Evolutionary conservation across 257 asterid genomes (phyloP).

Genomic region (Perilla frutescens): DNA sequence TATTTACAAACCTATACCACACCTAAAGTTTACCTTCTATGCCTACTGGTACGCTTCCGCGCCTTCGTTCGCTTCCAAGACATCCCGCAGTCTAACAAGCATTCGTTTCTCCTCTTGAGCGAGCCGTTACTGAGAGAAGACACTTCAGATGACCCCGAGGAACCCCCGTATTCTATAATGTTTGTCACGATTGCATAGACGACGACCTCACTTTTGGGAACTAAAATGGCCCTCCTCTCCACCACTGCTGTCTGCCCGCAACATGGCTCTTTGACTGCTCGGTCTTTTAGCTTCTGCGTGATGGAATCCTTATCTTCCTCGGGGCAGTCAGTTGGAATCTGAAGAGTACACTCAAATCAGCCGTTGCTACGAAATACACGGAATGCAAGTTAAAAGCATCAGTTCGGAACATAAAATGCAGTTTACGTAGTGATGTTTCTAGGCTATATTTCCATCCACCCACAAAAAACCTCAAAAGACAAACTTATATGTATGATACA

Average conservation of each 20-base stretch:
- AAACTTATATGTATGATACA: no score
- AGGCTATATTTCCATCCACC: background rate
- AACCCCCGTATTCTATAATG: slow-evolving; percentile 51
- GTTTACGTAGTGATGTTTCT: background rate
- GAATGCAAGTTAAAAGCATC: no score
- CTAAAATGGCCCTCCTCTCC: slow-evolving; percentile 55
- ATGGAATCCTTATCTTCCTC: slow-evolving; percentile 60
- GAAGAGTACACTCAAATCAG: slow-evolving; percentile 29
- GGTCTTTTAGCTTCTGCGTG: slow-evolving; percentile 60
- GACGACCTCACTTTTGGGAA: slow-evolving; percentile 61
- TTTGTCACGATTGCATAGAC: slow-evolving; percentile 77
- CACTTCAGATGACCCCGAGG: slow-evolving; percentile 32
- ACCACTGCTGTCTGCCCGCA: slow-evolving; percentile 78
- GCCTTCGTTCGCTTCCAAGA: slow-evolving; percentile 62
- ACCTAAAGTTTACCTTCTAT: slow-evolving; percentile 36
- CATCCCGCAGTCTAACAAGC: slow-evolving; percentile 43
- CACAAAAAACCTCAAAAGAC: no score
- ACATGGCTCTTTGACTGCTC: slow-evolving; percentile 57
- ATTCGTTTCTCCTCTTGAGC: slow-evolving; percentile 52
- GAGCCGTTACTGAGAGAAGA: slow-evolving; percentile 42
- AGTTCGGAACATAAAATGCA: no score
- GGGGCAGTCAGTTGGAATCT: slow-evolving; percentile 48
- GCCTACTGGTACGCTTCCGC: slow-evolving; percentile 48
- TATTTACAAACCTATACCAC: slow-evolving; percentile 43
- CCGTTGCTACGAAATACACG: background rate